phyloP scores from a whole-genome alignment of 352 stramenopile species.

The Phytophthora aleatoria region DNA sequence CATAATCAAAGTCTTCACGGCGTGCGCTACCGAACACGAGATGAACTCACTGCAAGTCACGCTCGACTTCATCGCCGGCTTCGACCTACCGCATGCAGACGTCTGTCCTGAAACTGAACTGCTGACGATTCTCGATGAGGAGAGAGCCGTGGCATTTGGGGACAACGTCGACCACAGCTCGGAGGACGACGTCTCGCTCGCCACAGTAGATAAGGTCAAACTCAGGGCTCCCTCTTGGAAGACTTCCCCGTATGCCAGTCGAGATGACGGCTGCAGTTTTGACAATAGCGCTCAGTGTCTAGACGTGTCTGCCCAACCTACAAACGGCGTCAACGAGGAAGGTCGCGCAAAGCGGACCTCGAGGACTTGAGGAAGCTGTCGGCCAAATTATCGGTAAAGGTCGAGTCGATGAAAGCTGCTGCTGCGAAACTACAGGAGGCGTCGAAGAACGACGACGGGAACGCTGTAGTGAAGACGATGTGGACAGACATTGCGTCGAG shows the following conservation, averaged over 20 bases:
- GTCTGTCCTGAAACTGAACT: neutral
- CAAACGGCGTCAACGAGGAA: conserved; percentile 7
- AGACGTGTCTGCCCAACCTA: neutral
- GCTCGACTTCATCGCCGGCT: conserved; percentile 22
- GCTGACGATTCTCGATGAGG: conserved; percentile 9
- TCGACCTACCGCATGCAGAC: neutral
- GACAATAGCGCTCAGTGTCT: conserved; percentile 9
- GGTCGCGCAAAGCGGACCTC: conserved; percentile 25
- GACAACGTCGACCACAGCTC: conserved; percentile 1
- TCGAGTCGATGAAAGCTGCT: conserved; percentile 3
- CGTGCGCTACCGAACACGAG: conserved; percentile 1
- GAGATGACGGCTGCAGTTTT: neutral
- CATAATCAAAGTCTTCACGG: neutral
- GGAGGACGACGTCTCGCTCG: conserved; percentile 8
- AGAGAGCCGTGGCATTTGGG: neutral
- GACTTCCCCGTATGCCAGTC: neutral
- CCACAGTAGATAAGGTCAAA: neutral
- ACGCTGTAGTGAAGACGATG: neutral
- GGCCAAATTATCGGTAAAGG: neutral
- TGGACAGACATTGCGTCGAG: conserved; percentile 19
- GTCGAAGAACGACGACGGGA: neutral
- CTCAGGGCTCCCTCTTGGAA: neutral
- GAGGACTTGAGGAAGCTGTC: conserved; percentile 4
- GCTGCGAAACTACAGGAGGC: neutral
- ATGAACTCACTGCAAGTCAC: conserved; percentile 16